Conservation (phyloP, 139 green algal genomes). For the Chlamydomonas sp. region DNA sequence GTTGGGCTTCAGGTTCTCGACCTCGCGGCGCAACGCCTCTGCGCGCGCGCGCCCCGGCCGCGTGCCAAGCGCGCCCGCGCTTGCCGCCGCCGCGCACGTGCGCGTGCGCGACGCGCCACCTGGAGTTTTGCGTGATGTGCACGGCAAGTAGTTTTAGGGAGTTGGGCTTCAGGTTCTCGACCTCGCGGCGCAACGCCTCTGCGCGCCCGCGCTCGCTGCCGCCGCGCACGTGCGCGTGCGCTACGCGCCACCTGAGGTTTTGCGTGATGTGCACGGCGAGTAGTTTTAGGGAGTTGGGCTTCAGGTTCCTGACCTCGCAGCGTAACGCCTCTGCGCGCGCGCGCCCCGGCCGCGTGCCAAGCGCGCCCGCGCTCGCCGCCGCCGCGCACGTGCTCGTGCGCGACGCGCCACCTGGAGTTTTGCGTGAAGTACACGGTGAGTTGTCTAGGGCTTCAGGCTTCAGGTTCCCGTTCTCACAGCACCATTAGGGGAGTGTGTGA, state of each 20-base stretch:
- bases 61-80: slow-evolving; percentile 67
- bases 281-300: too few relatives aligned
- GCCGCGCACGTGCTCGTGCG: slow-evolving; percentile 29
- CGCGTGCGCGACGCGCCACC: slow-evolving; percentile 10
- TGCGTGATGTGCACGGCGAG: too few relatives aligned
- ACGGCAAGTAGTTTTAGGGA: not conserved
- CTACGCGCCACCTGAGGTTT: slow-evolving; percentile 5
- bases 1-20: too few relatives aligned
- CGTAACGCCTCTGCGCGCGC: slow-evolving; percentile 30
- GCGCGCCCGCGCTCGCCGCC: slow-evolving; percentile 67
- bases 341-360: slow-evolving; percentile 60
- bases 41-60: slow-evolving; percentile 26
- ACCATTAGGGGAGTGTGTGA: too few relatives aligned
- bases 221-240: slow-evolving; percentile 30
- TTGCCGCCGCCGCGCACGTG: slow-evolving; percentile 61
- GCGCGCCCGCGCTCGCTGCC: slow-evolving; percentile 63
- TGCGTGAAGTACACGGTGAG: not conserved
- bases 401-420: not conserved
- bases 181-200: slow-evolving; percentile 42
- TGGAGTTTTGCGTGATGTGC: not conserved
- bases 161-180: too few relatives aligned
- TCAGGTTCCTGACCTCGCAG: too few relatives aligned
- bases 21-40: slow-evolving; percentile 42
- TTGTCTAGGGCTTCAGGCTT: too few relatives aligned
- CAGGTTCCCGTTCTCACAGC: too few relatives aligned